A percentile compares a stretch with the other conserved stretches of the same genome.
These are phyloP conservation scores for Fusarium compactum DNA, from an alignment of 2,329 filamentous ascomycete genomes.

Conservation along the genomic window DNA sequence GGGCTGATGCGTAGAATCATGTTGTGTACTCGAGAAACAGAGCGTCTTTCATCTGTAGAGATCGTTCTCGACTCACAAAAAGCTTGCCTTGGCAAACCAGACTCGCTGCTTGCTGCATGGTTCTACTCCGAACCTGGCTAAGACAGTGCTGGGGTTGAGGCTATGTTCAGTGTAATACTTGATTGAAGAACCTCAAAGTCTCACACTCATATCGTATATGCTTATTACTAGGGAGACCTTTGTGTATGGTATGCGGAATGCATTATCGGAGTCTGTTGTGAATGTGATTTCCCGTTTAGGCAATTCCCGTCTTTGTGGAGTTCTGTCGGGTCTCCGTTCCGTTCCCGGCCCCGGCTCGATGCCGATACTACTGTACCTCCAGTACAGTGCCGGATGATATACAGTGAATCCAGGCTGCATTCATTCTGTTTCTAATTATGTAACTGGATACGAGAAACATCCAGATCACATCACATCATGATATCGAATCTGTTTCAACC, in stretches of 20 bases:
- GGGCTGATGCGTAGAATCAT: constrained; percentile 14
- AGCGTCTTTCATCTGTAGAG: not conserved
- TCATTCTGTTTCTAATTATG: not conserved
- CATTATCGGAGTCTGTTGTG: not conserved
- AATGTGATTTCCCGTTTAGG: constrained; percentile 35
- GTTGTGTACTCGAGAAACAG: constrained; percentile 6
- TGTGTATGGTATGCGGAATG: constrained; percentile 6
- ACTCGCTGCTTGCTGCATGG: constrained; percentile 5
- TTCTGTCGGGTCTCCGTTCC: constrained; percentile 10
- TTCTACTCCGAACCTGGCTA: not conserved
- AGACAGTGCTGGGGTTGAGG: not conserved
- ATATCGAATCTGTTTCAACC: not conserved
- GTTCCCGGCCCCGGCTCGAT: constrained; percentile 20
- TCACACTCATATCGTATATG: constrained; percentile 7
- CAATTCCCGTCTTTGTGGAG: constrained; percentile 21
- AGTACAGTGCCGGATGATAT: not conserved
- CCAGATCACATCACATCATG: not conserved
- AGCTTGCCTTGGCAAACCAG: constrained; percentile 5
- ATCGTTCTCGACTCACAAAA: constrained; percentile 14
- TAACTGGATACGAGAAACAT: not conserved
- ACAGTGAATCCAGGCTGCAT: not conserved
- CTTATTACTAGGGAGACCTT: not conserved
- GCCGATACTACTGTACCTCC: constrained; percentile 2
- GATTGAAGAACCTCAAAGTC: not conserved
- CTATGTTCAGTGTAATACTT: not conserved